Evolutionary conservation across 2,329 filamentous ascomycete species (phyloP).

Genomic region (Fusarium citri): DNA sequence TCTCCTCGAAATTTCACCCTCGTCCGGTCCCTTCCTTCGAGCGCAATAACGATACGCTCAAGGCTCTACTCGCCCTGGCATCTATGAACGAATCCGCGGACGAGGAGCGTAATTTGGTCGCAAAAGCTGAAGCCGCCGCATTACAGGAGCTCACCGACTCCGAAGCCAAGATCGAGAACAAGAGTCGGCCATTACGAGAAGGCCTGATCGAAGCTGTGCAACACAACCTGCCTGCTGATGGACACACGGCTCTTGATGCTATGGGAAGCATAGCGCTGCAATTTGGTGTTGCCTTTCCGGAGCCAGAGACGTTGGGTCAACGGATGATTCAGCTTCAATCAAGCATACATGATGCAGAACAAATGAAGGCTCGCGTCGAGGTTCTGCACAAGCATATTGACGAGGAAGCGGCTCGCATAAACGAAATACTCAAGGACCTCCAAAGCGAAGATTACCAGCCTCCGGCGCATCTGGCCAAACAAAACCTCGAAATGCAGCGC

Average conservation of each 20-base stretch:
- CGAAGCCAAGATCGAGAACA: constrained; percentile 43
- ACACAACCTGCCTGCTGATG: constrained; percentile 65
- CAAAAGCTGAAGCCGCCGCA: constrained; percentile 69
- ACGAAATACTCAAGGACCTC: constrained; percentile 57
- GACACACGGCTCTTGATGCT: constrained; percentile 65
- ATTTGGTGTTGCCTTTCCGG: constrained; percentile 62
- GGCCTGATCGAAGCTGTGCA: constrained; percentile 66
- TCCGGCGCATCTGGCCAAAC: constrained; percentile 69
- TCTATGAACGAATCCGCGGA: constrained; percentile 82
- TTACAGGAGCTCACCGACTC: constrained; percentile 61
- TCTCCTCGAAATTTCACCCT: constrained; percentile 75
- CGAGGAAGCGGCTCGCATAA: constrained; percentile 58
- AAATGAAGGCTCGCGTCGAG: constrained; percentile 65
- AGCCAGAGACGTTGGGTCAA: constrained; percentile 61
- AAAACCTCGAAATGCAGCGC: constrained; percentile 80
- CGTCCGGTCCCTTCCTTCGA: constrained; percentile 79
- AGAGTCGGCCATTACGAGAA: constrained; percentile 45
- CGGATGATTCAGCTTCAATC: constrained; percentile 68
- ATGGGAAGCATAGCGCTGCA: constrained; percentile 65
- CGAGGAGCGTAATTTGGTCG: constrained; percentile 71
- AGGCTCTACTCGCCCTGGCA: constrained; percentile 78
- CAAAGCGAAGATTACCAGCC: constrained; percentile 63
- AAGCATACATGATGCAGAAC: constrained; percentile 65
- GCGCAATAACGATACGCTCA: constrained; percentile 85
- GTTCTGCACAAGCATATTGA: constrained; percentile 68